Evolutionary conservation across 352 stramenopile species (phyloP).

Genomic region (Plasmopara viticola): DNA sequence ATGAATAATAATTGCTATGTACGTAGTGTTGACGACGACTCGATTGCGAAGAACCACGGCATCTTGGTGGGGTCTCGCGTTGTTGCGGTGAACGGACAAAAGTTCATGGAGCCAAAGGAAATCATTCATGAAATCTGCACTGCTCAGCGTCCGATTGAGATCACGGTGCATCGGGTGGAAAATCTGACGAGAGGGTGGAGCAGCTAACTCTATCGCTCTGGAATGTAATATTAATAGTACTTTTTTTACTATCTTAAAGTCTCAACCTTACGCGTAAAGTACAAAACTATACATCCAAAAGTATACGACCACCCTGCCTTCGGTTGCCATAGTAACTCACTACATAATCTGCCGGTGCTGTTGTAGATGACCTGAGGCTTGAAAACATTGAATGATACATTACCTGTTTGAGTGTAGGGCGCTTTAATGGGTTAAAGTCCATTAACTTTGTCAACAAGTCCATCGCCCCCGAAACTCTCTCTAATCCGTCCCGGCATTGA

Average conservation of each 20-base stretch:
- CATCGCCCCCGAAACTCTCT: slow-evolving; percentile 34
- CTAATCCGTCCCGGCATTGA: slow-evolving; percentile 44
- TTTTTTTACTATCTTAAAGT: too few species aligned
- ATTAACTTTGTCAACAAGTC: slow-evolving; percentile 49
- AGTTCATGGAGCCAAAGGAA: slow-evolving; percentile 40
- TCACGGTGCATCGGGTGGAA: slow-evolving; percentile 74
- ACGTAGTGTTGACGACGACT: slow-evolving; percentile 45
- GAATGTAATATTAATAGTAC: too few species aligned
- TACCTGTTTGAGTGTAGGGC: slow-evolving; percentile 63
- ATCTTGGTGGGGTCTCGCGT: slow-evolving; percentile 65
- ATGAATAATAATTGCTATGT: slow-evolving; percentile 54
- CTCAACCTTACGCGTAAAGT: background rate
- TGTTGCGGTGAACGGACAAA: slow-evolving; percentile 57
- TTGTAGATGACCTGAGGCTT: slow-evolving; percentile 19
- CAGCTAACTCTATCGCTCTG: slow-evolving; percentile 1
- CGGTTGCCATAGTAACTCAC: slow-evolving; percentile 45
- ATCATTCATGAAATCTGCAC: slow-evolving; percentile 46
- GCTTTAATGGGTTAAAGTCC: slow-evolving; percentile 49
- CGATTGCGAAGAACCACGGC: slow-evolving; percentile 42
- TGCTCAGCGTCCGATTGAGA: slow-evolving; percentile 44
- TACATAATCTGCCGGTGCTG: slow-evolving; percentile 37
- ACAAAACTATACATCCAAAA: slow-evolving; percentile 40
- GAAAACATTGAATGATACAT: slow-evolving; percentile 58
- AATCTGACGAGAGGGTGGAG: slow-evolving; percentile 68
- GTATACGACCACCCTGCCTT: slow-evolving; percentile 2